A percentile compares a stretch with the other conserved stretches of the same genome.
Evolutionary conservation across 2,329 filamentous ascomycete species (phyloP).

Genomic region (Colletotrichum sp.): DNA sequence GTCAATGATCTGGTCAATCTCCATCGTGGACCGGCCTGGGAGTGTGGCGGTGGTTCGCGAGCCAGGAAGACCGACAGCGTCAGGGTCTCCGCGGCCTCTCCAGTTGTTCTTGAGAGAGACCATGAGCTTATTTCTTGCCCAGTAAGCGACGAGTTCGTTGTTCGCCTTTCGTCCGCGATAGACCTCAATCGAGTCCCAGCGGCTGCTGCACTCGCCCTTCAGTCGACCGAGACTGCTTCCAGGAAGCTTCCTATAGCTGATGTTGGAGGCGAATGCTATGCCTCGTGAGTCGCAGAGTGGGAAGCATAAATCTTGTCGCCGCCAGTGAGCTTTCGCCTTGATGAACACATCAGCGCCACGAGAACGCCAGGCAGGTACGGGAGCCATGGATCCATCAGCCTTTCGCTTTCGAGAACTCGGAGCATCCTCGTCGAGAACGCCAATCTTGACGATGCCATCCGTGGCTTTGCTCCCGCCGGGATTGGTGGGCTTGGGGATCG

Average conservation of each 20-base stretch:
- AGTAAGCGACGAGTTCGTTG: neutral
- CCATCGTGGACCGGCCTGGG: neutral
- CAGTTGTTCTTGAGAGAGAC: neutral
- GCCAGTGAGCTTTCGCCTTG: neutral
- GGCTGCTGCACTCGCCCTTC: neutral
- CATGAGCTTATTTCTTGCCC: neutral
- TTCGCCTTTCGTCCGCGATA: neutral
- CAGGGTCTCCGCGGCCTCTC: neutral
- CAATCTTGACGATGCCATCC: neutral
- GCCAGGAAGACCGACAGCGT: neutral
- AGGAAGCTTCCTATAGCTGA: neutral
- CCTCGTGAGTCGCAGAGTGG: neutral
- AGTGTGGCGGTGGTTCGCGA: neutral
- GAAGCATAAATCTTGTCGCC: neutral
- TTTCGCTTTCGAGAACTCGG: neutral
- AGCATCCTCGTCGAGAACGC: neutral
- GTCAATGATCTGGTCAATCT: neutral
- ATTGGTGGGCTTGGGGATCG: neutral
- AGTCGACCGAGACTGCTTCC: neutral
- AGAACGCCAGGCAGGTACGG: neutral
- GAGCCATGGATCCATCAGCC: neutral
- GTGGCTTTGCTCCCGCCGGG: neutral
- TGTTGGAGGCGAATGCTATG: neutral
- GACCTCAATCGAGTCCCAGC: neutral
- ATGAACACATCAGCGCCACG: neutral